Base-by-base conservation (phyloP, 768 basidiomycete species). In the Hemileccinum rubropunctum region DNA sequence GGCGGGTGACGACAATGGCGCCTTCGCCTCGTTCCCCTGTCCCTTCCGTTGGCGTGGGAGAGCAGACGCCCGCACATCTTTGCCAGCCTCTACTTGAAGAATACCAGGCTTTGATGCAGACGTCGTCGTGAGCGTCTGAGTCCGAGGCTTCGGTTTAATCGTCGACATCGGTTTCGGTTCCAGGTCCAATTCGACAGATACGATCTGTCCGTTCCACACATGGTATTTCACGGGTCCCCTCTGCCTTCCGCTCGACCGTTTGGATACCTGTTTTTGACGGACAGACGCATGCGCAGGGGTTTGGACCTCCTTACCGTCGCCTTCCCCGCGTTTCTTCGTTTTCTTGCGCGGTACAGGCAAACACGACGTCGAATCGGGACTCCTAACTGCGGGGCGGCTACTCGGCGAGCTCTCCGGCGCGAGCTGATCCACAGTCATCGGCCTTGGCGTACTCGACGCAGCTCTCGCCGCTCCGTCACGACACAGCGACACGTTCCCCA, bases 171-270 rank as follows among this genome's bases (percentile, higher is more conserved):
- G 18, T 18, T 37, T 2, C 8, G 26, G 13, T 26, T 36, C 35
- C 12, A 11, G 34, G 21, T 27, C 48, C 23, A 36, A 18, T 5
- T 36, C 39, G 6, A 52, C 3, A 2, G 34, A 11, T 6, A 62
- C 63, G 2, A 65, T 28, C 35, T 50, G 52, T 0, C 63, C 62
- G 3, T 46, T 50, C 43, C 48, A 53, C 6, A 63, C 39, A 20
- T 59, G 53, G 17, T 50, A 51, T 18, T 23, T 61, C 12, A 20
- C 20, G 12, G 18, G 28, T 0, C 39, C 4, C n/a, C 6, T 34
- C 3, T 13, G 17, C 20, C 27, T 50, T 2, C 12, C 9, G 10
- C 33, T 43, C 12, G 5, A 5, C 4, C 27, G 47, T 37, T 40
- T 39, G 10, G 1, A 6, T 12, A 42, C 38, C 4, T 3, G 28